Evolutionary conservation across 1,139 yeast species (phyloP), one percentile per base, ranked within the genome.

Genomic region (Hyphopichia buzzinii): DNA sequence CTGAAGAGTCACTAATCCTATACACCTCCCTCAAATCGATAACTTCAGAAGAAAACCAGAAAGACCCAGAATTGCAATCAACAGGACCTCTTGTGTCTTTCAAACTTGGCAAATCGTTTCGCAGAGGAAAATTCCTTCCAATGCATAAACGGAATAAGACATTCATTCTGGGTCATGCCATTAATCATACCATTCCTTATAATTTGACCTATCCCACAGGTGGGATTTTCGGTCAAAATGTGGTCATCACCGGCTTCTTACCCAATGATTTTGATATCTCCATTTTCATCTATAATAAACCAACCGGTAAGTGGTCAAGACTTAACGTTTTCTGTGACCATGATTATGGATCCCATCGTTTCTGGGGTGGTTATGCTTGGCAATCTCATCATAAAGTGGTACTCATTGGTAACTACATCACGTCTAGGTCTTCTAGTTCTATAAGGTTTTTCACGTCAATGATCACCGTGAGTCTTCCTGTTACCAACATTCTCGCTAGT

Each of bases 341-440:
- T 46, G 77, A 72, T 34, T 63, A 70, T 31, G 76, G 77, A 14
- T 68, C 74, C 7, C 85, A 82, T 49, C 60, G 84, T 35, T 71
- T 81, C 38, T 77, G 85, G 77, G 81, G 79, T 41, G 79, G 85
- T 0, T 80, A 74, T 57, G 79, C 79, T 0, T 84, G 92, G 92
- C 74, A 73, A 31, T 81, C 89, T 1, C 92, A 84, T 57, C 90
- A 83, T 51, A 79, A 79, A 50, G 80, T 82, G 2, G 67, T 74
- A 6, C 59, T 75, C 33, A 54, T 78, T 39, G 92, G 88, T 1
- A 67, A 74, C 40, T 62, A 61, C 31, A 59, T 67, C 14, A 72
- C 79, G 16, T 70, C 77, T 3, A 60, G 63, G 28, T 64, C 77
- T 8, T 62, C 77, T 7, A 73, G 81, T 39, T 67, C 81, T 33